Percentiles rank a stretch among this genome's conserved stretches.
These are phyloP conservation scores for Fusarium brachygibbosum DNA, from an alignment of 2,329 filamentous ascomycete species.

Conservation along the genomic window DNA sequence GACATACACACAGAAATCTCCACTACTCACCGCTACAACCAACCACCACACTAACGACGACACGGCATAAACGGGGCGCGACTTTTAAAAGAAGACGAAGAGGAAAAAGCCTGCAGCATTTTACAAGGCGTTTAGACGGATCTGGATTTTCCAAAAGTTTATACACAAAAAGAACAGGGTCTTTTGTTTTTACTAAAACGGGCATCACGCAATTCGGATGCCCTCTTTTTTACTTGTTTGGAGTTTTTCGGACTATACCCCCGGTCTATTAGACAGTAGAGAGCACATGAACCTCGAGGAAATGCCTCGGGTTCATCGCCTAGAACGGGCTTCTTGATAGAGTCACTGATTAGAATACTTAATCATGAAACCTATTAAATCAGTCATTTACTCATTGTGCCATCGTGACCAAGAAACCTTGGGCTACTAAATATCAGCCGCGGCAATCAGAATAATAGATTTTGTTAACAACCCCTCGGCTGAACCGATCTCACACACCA, in stretches of 20 bases:
- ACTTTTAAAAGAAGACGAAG: constrained; percentile 28
- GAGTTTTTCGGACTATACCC: constrained; percentile 51
- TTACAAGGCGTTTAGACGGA: constrained; percentile 46
- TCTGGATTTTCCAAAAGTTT: constrained; percentile 35
- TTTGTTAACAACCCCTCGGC: constrained; percentile 9
- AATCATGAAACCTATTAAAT: constrained; percentile 37
- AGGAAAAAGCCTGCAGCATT: constrained; percentile 45
- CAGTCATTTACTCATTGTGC: not conserved
- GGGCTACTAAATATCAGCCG: not conserved
- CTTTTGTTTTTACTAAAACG: constrained; percentile 10
- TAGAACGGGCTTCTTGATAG: constrained; percentile 51
- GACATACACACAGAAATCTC: constrained; percentile 40
- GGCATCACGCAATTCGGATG: constrained; percentile 5
- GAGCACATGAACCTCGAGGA: constrained; percentile 41
- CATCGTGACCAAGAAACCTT: constrained; percentile 4
- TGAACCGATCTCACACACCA: constrained; percentile 23
- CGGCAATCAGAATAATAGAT: not conserved
- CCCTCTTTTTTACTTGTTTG: constrained; percentile 32
- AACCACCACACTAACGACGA: constrained; percentile 38
- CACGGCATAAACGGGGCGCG: constrained; percentile 45
- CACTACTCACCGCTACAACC: constrained; percentile 43
- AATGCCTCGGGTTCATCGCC: constrained; percentile 40
- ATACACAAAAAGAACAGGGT: constrained; percentile 29
- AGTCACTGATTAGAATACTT: constrained; percentile 44
- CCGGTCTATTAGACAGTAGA: constrained; percentile 51